A percentile compares a stretch with the other conserved stretches of the same genome.
Evolutionary conservation across 2,329 filamentous ascomycete genomes (phyloP).

Genomic region (Xylaria sp.): DNA sequence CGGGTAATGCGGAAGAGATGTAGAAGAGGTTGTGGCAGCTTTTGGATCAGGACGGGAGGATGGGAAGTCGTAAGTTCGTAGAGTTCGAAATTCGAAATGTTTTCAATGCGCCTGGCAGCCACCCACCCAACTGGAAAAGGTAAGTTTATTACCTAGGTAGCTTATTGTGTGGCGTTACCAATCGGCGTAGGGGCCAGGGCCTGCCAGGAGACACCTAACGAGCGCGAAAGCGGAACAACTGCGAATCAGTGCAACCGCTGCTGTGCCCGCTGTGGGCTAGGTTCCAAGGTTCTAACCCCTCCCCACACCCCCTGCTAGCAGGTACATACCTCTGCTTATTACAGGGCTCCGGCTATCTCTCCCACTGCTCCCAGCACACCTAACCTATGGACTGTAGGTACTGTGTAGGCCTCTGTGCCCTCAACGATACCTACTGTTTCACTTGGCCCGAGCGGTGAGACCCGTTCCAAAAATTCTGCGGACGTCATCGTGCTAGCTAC

Average conservation of each 20-base stretch:
- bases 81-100: slow-evolving; percentile 33
- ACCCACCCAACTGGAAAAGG: slow-evolving; percentile 6
- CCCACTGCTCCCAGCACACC: no score
- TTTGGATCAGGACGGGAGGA: slow-evolving; percentile 10
- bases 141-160: background rate
- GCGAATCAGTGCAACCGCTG: slow-evolving; percentile 10
- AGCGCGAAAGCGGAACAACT: background rate
- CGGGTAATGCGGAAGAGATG: slow-evolving; percentile 3
- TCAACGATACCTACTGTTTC: slow-evolving; percentile 5
- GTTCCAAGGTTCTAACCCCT: no score
- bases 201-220: background rate
- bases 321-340: no score
- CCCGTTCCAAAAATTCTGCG: slow-evolving; percentile 22
- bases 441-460: slow-evolving; percentile 16
- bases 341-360: no score
- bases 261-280: slow-evolving; percentile 5
- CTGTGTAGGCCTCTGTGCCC: no score
- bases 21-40: background rate
- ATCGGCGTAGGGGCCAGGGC: slow-evolving; percentile 9
- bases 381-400: no score
- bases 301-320: no score
- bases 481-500: slow-evolving; percentile 12
- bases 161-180: slow-evolving; percentile 16
- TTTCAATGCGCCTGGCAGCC: slow-evolving; percentile 30
- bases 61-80: slow-evolving; percentile 19